A percentile compares a stretch with the other conserved stretches of the same genome.
Conservation (phyloP, 23 red algal genomes). For the Gracilariopsis chorda region DNA sequence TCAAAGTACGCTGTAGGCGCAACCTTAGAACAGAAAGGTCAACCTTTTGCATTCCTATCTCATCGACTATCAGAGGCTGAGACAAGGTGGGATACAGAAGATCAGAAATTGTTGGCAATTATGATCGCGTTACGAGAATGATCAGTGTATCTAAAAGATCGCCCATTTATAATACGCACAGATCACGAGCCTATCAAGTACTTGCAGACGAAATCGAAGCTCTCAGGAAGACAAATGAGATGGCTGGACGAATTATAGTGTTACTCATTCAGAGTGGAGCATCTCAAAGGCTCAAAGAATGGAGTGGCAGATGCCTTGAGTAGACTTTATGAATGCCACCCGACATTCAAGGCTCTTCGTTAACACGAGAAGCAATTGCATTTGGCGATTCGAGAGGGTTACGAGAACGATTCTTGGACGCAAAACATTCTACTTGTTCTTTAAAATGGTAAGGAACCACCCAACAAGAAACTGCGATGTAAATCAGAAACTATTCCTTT, state of each 20-base stretch:
- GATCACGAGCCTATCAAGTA: slow-evolving; percentile 19
- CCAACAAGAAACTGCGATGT: slow-evolving; percentile 1
- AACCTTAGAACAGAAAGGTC: background rate
- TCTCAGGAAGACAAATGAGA: slow-evolving; percentile 2
- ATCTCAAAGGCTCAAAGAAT: background rate
- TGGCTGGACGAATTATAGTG: slow-evolving; percentile 25
- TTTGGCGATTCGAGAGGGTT: background rate
- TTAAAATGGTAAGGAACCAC: background rate
- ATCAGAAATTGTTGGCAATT: slow-evolving; percentile 9
- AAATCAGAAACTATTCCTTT: slow-evolving; percentile 6
- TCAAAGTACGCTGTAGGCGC: slow-evolving; percentile 9
- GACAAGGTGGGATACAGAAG: background rate
- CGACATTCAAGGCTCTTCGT: background rate
- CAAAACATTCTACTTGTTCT: background rate
- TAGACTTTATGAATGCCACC: background rate
- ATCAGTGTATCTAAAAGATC: background rate
- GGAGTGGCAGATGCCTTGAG: background rate
- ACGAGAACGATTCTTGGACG: background rate
- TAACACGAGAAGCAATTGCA: background rate
- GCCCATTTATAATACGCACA: background rate
- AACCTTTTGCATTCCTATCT: slow-evolving; percentile 20
- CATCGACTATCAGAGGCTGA: background rate
- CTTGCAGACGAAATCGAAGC: background rate
- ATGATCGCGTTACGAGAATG: slow-evolving; percentile 23
- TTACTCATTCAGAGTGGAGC: background rate